Base-by-base conservation (phyloP, 1,284 basidiomycete species). In the Phellinidium pouzarii region DNA sequence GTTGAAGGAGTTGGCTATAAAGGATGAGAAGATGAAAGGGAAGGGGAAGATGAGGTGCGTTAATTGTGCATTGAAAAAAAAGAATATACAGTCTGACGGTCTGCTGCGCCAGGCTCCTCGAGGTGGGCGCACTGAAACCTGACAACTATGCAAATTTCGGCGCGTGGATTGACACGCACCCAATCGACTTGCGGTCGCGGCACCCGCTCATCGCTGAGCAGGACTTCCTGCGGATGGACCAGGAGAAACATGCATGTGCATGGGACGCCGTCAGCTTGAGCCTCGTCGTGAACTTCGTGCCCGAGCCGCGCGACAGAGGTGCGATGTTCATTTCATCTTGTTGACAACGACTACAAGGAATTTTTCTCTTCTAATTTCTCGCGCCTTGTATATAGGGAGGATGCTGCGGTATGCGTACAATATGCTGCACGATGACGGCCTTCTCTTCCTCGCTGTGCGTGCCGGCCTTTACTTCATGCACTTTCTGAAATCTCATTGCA, bases 281-380 rank as follows among this genome's bases (percentile, higher is more conserved):
- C 62, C 69, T 94, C 26, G 91, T 94, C 3, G 66, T 94, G 2
- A 94, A 94, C 62, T 94, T 93, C 64, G 88, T 91, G 0, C 83
- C 87, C n/a, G 77, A 82, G 27, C 71, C 85, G 0, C 70, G 70
- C 49, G 81, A 90, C 52, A 70, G 91, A 80, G 91, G 91, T 89
- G 56, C 50, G 71, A 17, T n/a, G n/a, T n/a, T n/a, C n/a, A n/a
- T n/a, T n/a, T n/a, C n/a, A n/a, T n/a, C n/a, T n/a, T n/a, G n/a
- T n/a, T n/a, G n/a, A n/a, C n/a, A 17, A 17, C 37, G 37, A 8
- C n/a, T 8, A n/a, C 8, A 17, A 8, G 17, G 22, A 44, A 2
- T 11, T 44, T 5, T 20, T 22, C n/a, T 36, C 6, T 43, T 29
- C n/a, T 9, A 20, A 11, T 22, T 20, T 46, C 17, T 9, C 9